Base-by-base conservation (phyloP, 805 yeast species). In the Brettanomyces bruxellensis region DNA sequence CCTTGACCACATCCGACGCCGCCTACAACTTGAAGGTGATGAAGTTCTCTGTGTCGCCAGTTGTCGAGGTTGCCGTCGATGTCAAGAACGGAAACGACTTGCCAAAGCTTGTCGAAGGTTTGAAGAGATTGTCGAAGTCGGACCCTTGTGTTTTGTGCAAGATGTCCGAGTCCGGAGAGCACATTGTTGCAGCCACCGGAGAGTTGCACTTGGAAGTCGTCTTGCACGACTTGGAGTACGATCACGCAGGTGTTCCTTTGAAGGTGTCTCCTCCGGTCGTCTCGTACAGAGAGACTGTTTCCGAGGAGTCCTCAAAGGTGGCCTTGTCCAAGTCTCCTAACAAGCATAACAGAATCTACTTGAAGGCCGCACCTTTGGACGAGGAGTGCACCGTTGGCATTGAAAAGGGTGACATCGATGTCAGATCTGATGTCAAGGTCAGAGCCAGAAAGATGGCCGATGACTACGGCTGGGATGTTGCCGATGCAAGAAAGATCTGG, bases 401-500 rank as follows among this genome's bases (percentile, higher is more conserved):
- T 68, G 99, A 91, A 82, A 60, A 69, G 54, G 98, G 98, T 79
- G 81, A 78, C 72, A 78, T 91, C 70, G 78, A 80, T 75, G 86
- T 98, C 71, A 84, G 91, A 76, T 98, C 91, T 67, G 99, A 91
- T 79, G 80, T 91, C 87, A 91, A 91, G 83, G 86, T 87, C 65
- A 90, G 99, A 82, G 99, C 98, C 64, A 90, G 98, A 84, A 66
- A 87, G 70, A 79, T 91, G 81, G 98, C 98, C 70, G 98, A 91
- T 72, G 96, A 93, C 72, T 93, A 74, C 84, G 96, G 91, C 63
- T 91, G 99, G 99, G 98, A 91, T 71, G 97, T 93, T 71, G 82
- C 96, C 63, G 99, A 91, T 70, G 99, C 97, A 76, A 90, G 99
- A 86, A 91, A 93, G 93, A 93, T 91, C 70, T 91, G 99, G 99